Percentiles rank a stretch among this genome's conserved stretches.
phyloP scores from a whole-genome alignment of 768 basidiomycete species.

The Suillus lakei region DNA sequence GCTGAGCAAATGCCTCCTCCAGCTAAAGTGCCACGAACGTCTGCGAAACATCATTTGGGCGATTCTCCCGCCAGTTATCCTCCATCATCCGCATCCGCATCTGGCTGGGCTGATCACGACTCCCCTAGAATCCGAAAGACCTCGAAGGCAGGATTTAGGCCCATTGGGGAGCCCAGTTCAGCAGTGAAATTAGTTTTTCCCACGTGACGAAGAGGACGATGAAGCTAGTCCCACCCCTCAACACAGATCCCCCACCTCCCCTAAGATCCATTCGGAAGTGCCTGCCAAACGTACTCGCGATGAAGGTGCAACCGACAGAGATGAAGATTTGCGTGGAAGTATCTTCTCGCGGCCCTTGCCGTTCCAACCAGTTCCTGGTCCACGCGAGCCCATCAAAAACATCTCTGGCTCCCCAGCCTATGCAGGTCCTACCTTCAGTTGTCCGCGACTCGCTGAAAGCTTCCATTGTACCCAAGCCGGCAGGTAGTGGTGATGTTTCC shows the following conservation, averaged over 20 bases:
- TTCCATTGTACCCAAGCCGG: constrained; percentile 27
- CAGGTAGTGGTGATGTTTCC: constrained; percentile 23
- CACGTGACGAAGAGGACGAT: constrained; percentile 66
- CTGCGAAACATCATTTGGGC: constrained; percentile 19
- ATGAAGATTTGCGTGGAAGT: constrained; percentile 17
- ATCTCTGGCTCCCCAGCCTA: constrained; percentile 17
- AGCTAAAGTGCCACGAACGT: constrained; percentile 23
- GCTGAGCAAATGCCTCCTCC: constrained; percentile 40
- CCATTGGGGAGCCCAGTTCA: constrained; percentile 59
- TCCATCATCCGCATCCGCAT: constrained; percentile 12
- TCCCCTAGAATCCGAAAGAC: constrained; percentile 21
- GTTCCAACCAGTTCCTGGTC: constrained; percentile 9
- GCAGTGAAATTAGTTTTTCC: constrained; percentile 81
- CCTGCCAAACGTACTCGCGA: constrained; percentile 34
- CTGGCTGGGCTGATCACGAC: constrained; percentile 22
- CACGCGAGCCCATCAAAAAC: constrained; percentile 16
- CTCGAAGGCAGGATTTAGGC: constrained; percentile 65
- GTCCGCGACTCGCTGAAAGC: constrained; percentile 25
- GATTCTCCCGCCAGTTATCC: constrained; percentile 15
- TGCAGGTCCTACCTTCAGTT: constrained; percentile 15
- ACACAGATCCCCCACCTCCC: constrained; percentile 21
- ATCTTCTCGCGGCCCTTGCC: not conserved
- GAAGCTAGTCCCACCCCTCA: constrained; percentile 26
- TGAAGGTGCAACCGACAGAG: constrained; percentile 23
- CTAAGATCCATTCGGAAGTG: constrained; percentile 19